These are phyloP conservation scores for Magnolia changhungtana DNA, from an alignment of 164 flowering plant genomes.

Conservation along the genomic window DNA sequence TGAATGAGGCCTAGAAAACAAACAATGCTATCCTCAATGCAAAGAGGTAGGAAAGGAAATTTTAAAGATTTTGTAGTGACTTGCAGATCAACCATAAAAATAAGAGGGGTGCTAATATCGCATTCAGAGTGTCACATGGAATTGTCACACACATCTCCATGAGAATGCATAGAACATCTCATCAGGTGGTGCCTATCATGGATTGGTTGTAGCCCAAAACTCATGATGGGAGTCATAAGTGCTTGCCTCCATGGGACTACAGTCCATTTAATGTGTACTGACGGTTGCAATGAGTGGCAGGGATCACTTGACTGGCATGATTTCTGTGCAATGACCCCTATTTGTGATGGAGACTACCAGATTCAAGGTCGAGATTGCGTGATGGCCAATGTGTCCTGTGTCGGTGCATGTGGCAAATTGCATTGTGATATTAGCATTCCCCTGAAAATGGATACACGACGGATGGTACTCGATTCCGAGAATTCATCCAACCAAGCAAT, in stretches of 20 bases:
- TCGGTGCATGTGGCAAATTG: not conserved
- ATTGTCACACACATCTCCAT: not conserved
- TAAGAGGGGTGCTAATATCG: not conserved
- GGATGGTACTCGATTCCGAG: too few species aligned
- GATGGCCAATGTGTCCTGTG: not conserved
- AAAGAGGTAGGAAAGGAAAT: not conserved
- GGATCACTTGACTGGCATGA: not conserved
- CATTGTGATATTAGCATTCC: not conserved
- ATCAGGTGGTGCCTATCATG: not conserved
- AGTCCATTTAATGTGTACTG: not conserved
- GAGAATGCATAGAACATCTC: not conserved
- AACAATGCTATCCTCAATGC: not conserved
- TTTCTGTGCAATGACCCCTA: not conserved
- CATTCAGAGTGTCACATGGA: not conserved
- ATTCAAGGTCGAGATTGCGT: not conserved
- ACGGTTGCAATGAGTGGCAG: not conserved
- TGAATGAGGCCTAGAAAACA: conserved; percentile 38
- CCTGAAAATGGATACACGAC: too few species aligned
- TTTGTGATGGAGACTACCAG: not conserved
- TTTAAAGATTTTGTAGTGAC: not conserved
- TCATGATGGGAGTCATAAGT: not conserved
- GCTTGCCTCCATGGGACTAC: not conserved
- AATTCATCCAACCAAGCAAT: too few species aligned
- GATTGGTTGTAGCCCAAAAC: not conserved
- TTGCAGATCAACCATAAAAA: not conserved